phyloP scores from a whole-genome alignment of 2,329 filamentous ascomycete species.

The Apiospora pterosperma region DNA sequence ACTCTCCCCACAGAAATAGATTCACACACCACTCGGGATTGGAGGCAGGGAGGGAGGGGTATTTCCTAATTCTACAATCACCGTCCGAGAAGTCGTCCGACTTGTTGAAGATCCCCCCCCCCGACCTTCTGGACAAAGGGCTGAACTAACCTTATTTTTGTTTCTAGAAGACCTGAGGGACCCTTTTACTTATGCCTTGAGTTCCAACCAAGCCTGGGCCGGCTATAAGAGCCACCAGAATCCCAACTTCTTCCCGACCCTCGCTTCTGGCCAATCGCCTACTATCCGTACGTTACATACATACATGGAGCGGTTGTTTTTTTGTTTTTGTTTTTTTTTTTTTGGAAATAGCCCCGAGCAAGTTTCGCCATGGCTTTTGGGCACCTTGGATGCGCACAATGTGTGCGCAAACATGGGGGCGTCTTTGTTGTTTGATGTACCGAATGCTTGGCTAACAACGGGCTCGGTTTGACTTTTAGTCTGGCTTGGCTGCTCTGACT shows the following conservation, averaged over 20 bases:
- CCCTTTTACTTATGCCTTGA: slow-evolving; percentile 59
- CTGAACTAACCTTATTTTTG: background rate
- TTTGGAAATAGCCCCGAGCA: background rate
- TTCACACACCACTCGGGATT: background rate
- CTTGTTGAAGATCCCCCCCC: background rate
- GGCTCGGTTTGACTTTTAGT: slow-evolving; percentile 41
- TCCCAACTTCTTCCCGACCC: slow-evolving; percentile 66
- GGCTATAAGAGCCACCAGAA: slow-evolving; percentile 61
- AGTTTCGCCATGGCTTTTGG: background rate
- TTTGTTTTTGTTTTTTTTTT: too few species aligned
- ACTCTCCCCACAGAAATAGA: slow-evolving; percentile 3
- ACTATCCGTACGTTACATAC: slow-evolving; percentile 49
- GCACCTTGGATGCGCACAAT: background rate
- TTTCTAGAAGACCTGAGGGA: slow-evolving; percentile 39
- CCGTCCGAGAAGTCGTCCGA: background rate
- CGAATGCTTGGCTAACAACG: slow-evolving; percentile 10
- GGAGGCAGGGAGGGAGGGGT: too few species aligned
- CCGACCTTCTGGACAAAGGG: background rate
- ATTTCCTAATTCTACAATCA: slow-evolving; percentile 1
- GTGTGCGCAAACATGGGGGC: background rate
- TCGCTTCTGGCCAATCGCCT: slow-evolving; percentile 65
- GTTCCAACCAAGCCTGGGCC: slow-evolving; percentile 70
- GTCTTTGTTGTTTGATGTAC: background rate
- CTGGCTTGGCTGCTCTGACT: slow-evolving; percentile 87
- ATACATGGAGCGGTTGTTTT: too few species aligned